Base-by-base conservation (phyloP, 169 alveolate species). In the Plasmodium gaboni region DNA sequence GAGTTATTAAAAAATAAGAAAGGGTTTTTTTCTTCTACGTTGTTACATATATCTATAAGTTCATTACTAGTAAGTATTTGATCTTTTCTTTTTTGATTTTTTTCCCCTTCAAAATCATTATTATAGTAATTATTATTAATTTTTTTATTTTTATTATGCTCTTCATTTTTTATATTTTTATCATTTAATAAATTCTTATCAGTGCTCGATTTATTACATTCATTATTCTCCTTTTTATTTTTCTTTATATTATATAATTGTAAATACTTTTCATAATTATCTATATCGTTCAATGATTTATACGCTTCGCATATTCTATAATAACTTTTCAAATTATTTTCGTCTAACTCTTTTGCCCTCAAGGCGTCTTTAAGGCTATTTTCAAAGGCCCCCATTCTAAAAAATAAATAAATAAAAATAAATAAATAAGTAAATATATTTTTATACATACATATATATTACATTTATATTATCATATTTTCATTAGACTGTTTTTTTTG, bases 281-380 rank as follows among this genome's bases (percentile, higher is more conserved):
- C 71, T 5, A 24, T 44, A 44, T 76, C 89, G n/a, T 76, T 64
- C 15, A 76, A 32, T 1, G 89, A 74, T 12, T 51, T 57, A 59
- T 76, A 76, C 2, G 76, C 70, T 76, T 76, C 89, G 38, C 89
- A 76, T 50, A 76, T 76, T 28, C 89, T 50, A 12, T 76, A 76
- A 24, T 76, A 76, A 46, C 89, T 76, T 50, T 76, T 76, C 32
- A 76, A 57, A 32, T 76, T 76, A n/a, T 76, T 38, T 64, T 48
- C 68, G 44, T 76, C 89, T 13, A 76, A 22, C 12, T 76, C 68
- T 12, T 65, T 63, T 38, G 89, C 89, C 19, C 38, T 76, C 46
- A 76, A 55, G 10, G 89, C 89, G 19, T 76, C 89, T 15, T 76
- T 68, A 13, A 76, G 60, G 13, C 89, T 76, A 53, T 76, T 44